Evolutionary conservation across 176 grass and related monocot species (phyloP).

Genomic region (Eremochloa ophiuroides): DNA sequence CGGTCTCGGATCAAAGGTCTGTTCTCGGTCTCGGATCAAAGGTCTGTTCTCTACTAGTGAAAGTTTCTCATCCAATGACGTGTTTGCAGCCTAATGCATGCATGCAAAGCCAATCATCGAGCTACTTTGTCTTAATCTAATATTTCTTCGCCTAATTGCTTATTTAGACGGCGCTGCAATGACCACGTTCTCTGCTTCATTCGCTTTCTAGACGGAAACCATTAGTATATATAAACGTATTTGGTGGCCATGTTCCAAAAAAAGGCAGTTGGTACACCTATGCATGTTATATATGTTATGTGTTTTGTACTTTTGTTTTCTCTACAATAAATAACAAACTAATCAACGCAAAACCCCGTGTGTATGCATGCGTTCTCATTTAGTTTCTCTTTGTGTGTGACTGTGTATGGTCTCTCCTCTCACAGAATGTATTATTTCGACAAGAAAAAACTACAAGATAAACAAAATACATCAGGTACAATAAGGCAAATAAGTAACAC

Average conservation of each 20-base stretch:
- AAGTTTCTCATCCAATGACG: neutral
- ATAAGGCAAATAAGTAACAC: neutral
- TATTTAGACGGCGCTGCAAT: neutral
- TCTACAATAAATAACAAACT: neutral
- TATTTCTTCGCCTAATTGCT: neutral
- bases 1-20: no score
- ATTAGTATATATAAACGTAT: slow-evolving; percentile 21
- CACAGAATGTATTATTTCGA: neutral
- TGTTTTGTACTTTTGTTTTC: no score
- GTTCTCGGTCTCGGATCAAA: no score
- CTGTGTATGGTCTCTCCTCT: neutral
- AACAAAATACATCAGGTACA: neutral
- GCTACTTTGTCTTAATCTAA: neutral
- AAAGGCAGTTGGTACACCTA: neutral
- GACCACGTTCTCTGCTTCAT: neutral
- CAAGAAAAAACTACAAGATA: neutral
- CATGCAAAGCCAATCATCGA: neutral
- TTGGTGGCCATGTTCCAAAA: neutral
- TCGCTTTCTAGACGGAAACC: neutral
- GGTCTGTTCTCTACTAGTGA: no score
- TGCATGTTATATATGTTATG: neutral
- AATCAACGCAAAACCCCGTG: neutral
- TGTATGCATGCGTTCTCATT: neutral
- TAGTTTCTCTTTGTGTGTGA: no score
- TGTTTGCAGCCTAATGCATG: slow-evolving; percentile 10